These are phyloP conservation scores for Tylopilus sp. DNA, from an alignment of 1,284 basidiomycete genomes.

Conservation along the genomic window DNA sequence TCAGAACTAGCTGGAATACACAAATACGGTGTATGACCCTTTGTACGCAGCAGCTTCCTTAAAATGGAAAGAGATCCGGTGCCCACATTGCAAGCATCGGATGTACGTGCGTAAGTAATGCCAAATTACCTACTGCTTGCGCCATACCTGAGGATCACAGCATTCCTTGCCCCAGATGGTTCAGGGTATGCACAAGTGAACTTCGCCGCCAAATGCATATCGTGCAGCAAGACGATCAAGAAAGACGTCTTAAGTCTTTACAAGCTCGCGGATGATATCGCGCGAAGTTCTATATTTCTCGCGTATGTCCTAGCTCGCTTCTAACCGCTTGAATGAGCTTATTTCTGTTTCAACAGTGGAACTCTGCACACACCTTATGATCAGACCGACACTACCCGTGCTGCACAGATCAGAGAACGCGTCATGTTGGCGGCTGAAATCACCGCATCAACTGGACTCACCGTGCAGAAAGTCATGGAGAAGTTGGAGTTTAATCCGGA, in stretches of 20 bases:
- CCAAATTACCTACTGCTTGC: not conserved
- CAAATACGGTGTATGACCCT: slow-evolving; percentile 35
- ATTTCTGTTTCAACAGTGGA: not conserved
- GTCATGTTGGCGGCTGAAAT: not conserved
- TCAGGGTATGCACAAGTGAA: slow-evolving; percentile 37
- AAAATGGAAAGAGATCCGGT: slow-evolving; percentile 1
- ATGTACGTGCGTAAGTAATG: slow-evolving; percentile 4
- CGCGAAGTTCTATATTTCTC: not conserved
- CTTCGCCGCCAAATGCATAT: slow-evolving; percentile 27
- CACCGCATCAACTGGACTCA: too few relatives aligned
- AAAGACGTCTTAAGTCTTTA: slow-evolving; percentile 30
- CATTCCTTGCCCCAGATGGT: slow-evolving; percentile 15
- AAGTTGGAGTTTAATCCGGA: not conserved
- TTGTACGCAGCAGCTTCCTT: slow-evolving; percentile 18
- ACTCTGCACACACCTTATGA: slow-evolving; percentile 1
- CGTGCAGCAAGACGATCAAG: slow-evolving; percentile 28
- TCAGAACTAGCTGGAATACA: slow-evolving; percentile 26
- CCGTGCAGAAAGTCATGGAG: not conserved
- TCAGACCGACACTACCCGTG: slow-evolving; percentile 12
- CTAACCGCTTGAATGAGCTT: not conserved
- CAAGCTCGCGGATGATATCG: slow-evolving; percentile 33
- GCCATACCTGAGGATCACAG: slow-evolving; percentile 15
- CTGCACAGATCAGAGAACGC: slow-evolving; percentile 21
- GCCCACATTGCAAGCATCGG: slow-evolving; percentile 6
- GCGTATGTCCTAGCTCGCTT: not conserved